A percentile compares a stretch with the other conserved stretches of the same genome.
These are phyloP conservation scores for Podaxis sp. DNA, from an alignment of 768 basidiomycete genomes.

Conservation along the genomic window DNA sequence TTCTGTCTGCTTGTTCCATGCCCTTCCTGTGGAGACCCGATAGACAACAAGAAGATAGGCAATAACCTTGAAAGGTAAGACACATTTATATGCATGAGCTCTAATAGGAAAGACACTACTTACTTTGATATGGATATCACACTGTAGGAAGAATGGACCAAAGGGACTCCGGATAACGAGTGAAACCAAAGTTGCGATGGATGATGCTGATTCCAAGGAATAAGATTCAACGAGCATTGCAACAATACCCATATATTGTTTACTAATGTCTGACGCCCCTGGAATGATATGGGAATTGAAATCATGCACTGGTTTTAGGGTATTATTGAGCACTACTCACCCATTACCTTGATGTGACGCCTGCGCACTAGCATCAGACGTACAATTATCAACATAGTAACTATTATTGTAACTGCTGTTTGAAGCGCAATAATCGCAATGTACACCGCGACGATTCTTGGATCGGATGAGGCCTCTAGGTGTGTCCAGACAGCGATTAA, in stretches of 20 bases:
- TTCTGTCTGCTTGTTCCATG: not conserved
- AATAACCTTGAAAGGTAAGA: not conserved
- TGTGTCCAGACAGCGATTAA: not conserved
- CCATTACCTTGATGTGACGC: not conserved
- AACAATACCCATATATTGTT: not conserved
- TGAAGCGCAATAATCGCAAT: not conserved
- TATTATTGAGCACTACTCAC: not conserved
- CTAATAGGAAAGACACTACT: not conserved
- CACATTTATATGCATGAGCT: not conserved
- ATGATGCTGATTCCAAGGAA: not conserved
- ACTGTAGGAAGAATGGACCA: not conserved
- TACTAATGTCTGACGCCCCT: not conserved
- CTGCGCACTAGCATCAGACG: not conserved
- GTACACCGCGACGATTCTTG: not conserved
- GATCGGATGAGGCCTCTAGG: not conserved
- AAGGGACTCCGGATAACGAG: too few relatives aligned
- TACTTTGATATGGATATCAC: not conserved
- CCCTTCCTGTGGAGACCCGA: not conserved
- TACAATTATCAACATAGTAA: not conserved
- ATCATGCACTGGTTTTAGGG: not conserved
- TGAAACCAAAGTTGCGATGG: not conserved
- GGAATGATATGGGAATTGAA: not conserved
- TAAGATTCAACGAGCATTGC: conserved; percentile 1
- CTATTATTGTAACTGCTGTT: not conserved
- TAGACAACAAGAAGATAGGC: conserved; percentile 6